phyloP scores from a whole-genome alignment of 2,329 filamentous ascomycete species.

The Fusarium sp. region DNA sequence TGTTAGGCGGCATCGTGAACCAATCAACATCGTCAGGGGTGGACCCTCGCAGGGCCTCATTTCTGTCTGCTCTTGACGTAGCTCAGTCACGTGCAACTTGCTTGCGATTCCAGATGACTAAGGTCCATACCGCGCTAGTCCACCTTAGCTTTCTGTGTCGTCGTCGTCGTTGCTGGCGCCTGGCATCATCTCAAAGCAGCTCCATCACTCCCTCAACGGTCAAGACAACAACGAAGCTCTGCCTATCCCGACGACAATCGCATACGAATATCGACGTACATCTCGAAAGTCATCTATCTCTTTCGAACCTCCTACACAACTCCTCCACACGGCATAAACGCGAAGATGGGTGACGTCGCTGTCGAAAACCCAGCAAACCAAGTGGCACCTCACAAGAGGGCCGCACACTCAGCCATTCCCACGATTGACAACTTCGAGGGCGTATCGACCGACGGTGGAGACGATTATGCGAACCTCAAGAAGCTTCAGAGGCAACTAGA shows the following conservation, averaged over 20 bases:
- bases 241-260: conserved; percentile 28
- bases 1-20: conserved; percentile 7
- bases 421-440: conserved; percentile 94
- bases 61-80: conserved; percentile 5
- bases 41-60: conserved; percentile 4
- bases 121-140: conserved; percentile 37
- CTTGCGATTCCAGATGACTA: conserved; percentile 40
- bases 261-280: conserved; percentile 9
- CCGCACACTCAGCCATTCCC: conserved; percentile 83
- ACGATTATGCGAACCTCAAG: conserved; percentile 96
- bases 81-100: conserved; percentile 37
- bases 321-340: conserved; percentile 28
- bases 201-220: conserved; percentile 41
- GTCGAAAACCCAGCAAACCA: conserved; percentile 85
- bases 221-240: conserved; percentile 33
- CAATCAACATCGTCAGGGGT: conserved; percentile 36
- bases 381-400: conserved; percentile 84
- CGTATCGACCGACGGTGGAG: conserved; percentile 82
- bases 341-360: conserved; percentile 86
- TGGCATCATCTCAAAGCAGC: conserved; percentile 49
- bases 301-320: conserved; percentile 1
- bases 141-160: conserved; percentile 47
- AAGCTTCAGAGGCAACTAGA: conserved; percentile 97
- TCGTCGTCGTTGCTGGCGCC: conserved; percentile 53
- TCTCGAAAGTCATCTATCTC: not conserved